Percentiles rank a stretch among this genome's conserved stretches.
Evolutionary conservation across 768 basidiomycete genomes (phyloP).

Genomic region (Naganishia friedmannii): DNA sequence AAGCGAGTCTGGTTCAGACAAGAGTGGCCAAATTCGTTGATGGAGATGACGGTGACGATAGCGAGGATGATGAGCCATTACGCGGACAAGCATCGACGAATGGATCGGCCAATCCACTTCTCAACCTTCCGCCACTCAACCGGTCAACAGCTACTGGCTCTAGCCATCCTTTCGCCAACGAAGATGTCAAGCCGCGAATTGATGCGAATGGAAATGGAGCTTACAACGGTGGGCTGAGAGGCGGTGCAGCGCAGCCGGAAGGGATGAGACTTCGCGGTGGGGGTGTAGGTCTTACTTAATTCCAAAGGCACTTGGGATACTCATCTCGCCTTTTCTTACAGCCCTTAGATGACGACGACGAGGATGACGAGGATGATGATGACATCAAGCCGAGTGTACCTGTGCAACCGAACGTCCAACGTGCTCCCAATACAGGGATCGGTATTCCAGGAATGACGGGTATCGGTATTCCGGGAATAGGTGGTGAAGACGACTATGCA

Average conservation of each 20-base stretch:
- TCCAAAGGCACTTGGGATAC: background rate
- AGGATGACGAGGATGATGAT: slow-evolving; percentile 28
- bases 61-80: slow-evolving; percentile 22
- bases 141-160: background rate
- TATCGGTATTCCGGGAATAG: slow-evolving; percentile 7
- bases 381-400: slow-evolving; percentile 21
- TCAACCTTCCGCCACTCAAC: background rate
- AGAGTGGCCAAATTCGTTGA: slow-evolving; percentile 77
- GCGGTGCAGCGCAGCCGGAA: background rate
- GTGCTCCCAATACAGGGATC: background rate
- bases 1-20: slow-evolving; percentile 86
- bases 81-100: background rate
- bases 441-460: slow-evolving; percentile 9
- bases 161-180: background rate
- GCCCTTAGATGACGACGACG: slow-evolving; percentile 28
- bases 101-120: slow-evolving; percentile 4
- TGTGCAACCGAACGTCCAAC: background rate
- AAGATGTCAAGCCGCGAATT: slow-evolving; percentile 38
- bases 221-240: slow-evolving; percentile 26
- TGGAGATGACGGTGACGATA: slow-evolving; percentile 54
- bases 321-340: background rate
- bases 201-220: slow-evolving; percentile 29
- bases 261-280: slow-evolving; percentile 23
- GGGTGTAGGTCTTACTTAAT: background rate
- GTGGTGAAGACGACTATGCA: slow-evolving; percentile 20